Evolutionary conservation across 441 rosid genomes (phyloP).

Genomic region (Syzygium syzygioides): DNA sequence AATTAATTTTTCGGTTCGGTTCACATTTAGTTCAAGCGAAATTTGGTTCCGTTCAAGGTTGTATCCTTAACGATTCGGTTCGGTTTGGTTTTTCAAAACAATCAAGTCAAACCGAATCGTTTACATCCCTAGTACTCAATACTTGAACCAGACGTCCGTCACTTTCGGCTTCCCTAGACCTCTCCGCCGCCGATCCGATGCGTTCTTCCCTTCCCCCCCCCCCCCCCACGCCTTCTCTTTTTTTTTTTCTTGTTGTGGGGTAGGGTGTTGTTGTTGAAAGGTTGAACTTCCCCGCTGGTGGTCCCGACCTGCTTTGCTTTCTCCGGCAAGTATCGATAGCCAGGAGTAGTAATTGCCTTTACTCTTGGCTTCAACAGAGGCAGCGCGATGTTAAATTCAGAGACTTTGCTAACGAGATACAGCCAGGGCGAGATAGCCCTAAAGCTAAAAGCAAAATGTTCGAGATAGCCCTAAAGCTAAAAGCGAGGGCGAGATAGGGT

Average conservation of each 20-base stretch:
- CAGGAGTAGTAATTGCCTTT: constrained; percentile 86
- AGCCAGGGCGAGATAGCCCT: not conserved
- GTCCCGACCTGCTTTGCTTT: not conserved
- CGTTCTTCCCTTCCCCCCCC: not conserved
- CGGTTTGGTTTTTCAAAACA: too few relatives aligned
- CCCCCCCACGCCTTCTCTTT: not conserved
- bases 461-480: too few relatives aligned
- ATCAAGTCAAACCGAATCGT: too few relatives aligned
- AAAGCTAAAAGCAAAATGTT: too few relatives aligned
- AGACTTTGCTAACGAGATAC: constrained; percentile 94
- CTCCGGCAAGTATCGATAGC: constrained; percentile 73
- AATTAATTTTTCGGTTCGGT: too few relatives aligned
- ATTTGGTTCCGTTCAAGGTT: too few relatives aligned
- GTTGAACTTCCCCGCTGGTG: not conserved
- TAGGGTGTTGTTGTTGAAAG: not conserved
- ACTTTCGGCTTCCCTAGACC: constrained; percentile 71
- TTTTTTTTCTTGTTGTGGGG: too few relatives aligned
- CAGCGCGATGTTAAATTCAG: constrained; percentile 87
- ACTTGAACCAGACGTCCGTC: constrained; percentile 89
- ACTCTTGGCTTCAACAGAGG: constrained; percentile 82
- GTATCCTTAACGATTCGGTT: too few relatives aligned
- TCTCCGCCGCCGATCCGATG: constrained; percentile 45
- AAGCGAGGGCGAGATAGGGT: too few relatives aligned
- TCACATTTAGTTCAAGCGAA: too few relatives aligned
- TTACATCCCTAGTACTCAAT: not conserved